A percentile compares a stretch with the other conserved stretches of the same genome.
Conservation (phyloP, 768 basidiomycete genomes). For the Kwoniella sp. region DNA sequence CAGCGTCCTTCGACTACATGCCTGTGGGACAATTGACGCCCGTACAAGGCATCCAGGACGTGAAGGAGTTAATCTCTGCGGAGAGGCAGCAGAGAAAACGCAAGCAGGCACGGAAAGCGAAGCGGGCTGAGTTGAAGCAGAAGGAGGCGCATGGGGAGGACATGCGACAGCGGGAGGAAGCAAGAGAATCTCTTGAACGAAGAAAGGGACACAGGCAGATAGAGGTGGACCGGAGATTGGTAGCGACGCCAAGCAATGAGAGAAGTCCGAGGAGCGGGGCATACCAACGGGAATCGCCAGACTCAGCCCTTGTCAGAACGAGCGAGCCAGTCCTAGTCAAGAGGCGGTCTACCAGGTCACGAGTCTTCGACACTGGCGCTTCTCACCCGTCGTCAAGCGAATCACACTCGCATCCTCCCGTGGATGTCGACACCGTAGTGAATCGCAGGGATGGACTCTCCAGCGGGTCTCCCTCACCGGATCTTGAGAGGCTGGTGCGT, state of each 20-base stretch:
- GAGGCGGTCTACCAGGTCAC: no score
- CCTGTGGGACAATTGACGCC: background rate
- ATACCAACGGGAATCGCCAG: background rate
- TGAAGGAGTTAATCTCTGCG: background rate
- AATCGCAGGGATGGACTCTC: no score
- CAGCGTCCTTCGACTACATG: constrained; percentile 4
- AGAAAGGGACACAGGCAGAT: background rate
- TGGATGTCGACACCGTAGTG: no score
- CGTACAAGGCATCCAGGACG: background rate
- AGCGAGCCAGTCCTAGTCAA: no score
- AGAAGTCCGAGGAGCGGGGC: background rate
- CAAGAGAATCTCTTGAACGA: background rate
- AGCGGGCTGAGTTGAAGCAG: background rate
- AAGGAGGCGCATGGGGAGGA: background rate
- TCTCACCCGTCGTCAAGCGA: no score
- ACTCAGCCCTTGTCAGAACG: no score
- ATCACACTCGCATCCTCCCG: no score
- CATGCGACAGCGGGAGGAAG: background rate
- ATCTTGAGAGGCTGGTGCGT: no score
- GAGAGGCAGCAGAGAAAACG: constrained; percentile 4
- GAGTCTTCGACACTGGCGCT: no score
- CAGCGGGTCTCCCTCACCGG: no score
- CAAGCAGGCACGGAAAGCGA: constrained; percentile 3
- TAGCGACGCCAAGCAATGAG: background rate
- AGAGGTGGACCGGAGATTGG: background rate